Base-by-base conservation (phyloP, 495 filamentous ascomycete species). In the Penicillium crystallinum region DNA sequence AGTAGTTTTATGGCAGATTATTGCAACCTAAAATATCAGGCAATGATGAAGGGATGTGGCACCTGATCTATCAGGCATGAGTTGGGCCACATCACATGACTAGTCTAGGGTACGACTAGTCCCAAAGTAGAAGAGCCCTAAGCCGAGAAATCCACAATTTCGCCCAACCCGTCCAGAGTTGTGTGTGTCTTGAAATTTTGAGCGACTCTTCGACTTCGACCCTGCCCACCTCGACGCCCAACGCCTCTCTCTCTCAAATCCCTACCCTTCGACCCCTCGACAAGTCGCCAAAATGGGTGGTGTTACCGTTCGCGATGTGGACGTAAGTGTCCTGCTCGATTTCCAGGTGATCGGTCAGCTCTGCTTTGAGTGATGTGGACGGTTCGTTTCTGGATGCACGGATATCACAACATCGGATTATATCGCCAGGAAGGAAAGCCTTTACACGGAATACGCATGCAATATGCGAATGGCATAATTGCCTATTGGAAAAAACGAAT, bases 251-350 rank as follows among this genome's bases (percentile, higher is more conserved):
- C 58, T 58, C 64, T 60, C 59, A 49, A 61, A 58, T 59, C 66
- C 64, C 65, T 59, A 57, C 58, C 63, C 63, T 65, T 67, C 65
- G 61, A 60, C 57, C 67, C 63, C 64, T 66, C 58, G 55, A 59
- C 56, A 73, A 71, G 78, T 78, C 79, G 81, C 79, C 76, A 89
- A 77, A 69, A 92, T 92, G 88, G 80, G 86, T 76, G 88, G 88
- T 77, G 82, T 89, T 74, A 84, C 80, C 67, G 88, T 92, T 76
- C 89, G 88, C 74, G 88, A 92, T 81, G 88, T 92, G 71, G 88
- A 91, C 80, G 89, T 90, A 83, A 78, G 86, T 83, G 67, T 55
- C 65, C 58, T 60, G 57, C 55, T 53, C 52, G 52, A 54, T 47
- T 45, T 49, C 31, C 30, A 50, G 50, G 54, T 46, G 36, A 36